These are phyloP conservation scores for Amylostereum areolatum DNA, from an alignment of 1,284 basidiomycete genomes.

Conservation along the genomic window DNA sequence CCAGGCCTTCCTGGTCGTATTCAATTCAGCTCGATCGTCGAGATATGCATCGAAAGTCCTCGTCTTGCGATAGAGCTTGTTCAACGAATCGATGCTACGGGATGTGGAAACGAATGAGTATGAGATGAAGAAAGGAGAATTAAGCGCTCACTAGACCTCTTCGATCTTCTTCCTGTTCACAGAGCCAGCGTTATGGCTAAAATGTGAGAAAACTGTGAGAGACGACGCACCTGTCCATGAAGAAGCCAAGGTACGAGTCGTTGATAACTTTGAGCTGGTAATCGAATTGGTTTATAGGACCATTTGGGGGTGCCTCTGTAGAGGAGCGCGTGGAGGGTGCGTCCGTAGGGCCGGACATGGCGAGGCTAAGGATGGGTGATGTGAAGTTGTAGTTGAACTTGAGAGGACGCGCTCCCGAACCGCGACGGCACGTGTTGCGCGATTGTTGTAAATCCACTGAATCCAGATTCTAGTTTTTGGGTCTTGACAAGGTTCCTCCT, in stretches of 20 bases:
- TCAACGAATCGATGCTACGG: conserved; percentile 64
- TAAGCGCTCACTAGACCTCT: conserved; percentile 64
- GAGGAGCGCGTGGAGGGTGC: conserved; percentile 12
- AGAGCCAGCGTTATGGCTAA: conserved; percentile 11
- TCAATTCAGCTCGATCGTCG: conserved; percentile 57
- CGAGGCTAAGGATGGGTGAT: no score
- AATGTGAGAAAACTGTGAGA: conserved; percentile 7
- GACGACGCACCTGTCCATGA: conserved; percentile 69
- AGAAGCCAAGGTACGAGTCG: conserved; percentile 78
- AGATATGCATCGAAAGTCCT: conserved; percentile 60
- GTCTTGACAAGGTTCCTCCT: no score
- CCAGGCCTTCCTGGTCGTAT: conserved; percentile 70
- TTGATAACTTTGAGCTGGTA: conserved; percentile 60
- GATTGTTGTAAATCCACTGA: no score
- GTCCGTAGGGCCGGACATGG: no score
- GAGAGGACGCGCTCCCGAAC: no score
- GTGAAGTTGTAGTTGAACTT: background rate
- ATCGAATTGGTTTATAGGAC: conserved; percentile 68
- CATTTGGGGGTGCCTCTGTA: conserved; percentile 22
- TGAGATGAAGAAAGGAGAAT: background rate
- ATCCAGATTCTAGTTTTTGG: no score
- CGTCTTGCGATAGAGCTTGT: conserved; percentile 64
- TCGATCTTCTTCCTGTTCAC: conserved; percentile 69
- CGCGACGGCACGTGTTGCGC: no score
- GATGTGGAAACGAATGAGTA: background rate